phyloP scores from a whole-genome alignment of 2,329 filamentous ascomycete genomes.

The Venturia asperata region DNA sequence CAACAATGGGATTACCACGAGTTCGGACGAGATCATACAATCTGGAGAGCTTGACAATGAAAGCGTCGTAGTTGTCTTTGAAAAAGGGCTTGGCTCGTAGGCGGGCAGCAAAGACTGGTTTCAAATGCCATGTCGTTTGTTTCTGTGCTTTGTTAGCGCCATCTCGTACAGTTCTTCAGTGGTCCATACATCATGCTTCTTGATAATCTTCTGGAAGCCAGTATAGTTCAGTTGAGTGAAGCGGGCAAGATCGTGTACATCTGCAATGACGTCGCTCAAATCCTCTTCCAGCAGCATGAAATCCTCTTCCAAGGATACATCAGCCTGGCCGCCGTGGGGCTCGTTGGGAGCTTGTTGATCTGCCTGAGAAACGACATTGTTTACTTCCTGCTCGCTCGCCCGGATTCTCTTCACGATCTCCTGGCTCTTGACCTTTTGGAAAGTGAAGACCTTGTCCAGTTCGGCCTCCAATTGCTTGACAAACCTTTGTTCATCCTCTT shows the following conservation, averaged over 20 bases:
- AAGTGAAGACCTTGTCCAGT: slow-evolving; percentile 94
- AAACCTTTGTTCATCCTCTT: slow-evolving; percentile 86
- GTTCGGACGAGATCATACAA: slow-evolving; percentile 93
- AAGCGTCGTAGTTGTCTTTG: slow-evolving; percentile 96
- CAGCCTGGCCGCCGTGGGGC: slow-evolving; percentile 30
- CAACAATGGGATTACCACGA: slow-evolving; percentile 83
- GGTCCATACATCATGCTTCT: slow-evolving; percentile 84
- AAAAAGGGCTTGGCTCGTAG: slow-evolving; percentile 97
- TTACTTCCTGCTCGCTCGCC: slow-evolving; percentile 81
- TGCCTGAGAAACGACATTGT: slow-evolving; percentile 71
- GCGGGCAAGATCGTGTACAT: slow-evolving; percentile 95
- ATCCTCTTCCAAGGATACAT: slow-evolving; percentile 72
- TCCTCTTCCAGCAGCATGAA: slow-evolving; percentile 92
- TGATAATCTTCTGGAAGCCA: slow-evolving; percentile 99
- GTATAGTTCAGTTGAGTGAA: slow-evolving; percentile 98
- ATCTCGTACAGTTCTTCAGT: not conserved
- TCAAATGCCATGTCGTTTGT: slow-evolving; percentile 87
- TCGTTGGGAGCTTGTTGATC: slow-evolving; percentile 45
- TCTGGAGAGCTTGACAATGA: slow-evolving; percentile 88
- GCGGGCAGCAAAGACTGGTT: slow-evolving; percentile 89
- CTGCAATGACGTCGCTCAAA: slow-evolving; percentile 93
- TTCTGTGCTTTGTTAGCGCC: slow-evolving; percentile 51
- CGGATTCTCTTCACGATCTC: slow-evolving; percentile 90
- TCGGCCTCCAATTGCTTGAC: slow-evolving; percentile 81
- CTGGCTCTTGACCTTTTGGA: slow-evolving; percentile 94